Conservation (phyloP, 192 early-diverging fungal genomes). For the Entomortierella parvispora region DNA sequence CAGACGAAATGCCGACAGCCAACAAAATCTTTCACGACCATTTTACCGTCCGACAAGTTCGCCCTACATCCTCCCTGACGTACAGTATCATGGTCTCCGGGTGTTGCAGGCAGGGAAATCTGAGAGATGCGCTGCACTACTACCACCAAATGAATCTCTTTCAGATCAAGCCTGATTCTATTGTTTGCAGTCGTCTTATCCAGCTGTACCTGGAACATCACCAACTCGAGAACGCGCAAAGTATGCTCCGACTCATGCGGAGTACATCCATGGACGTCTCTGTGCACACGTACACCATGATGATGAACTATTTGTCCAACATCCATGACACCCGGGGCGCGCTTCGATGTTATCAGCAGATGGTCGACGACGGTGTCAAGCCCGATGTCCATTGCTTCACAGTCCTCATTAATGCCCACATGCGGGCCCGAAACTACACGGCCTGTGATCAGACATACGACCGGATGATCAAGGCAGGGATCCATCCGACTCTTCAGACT, state of each 20-base stretch:
- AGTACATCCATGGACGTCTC: constrained; percentile 17
- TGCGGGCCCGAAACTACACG: constrained; percentile 29
- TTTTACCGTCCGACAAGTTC: constrained; percentile 16
- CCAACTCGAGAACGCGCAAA: constrained; percentile 32
- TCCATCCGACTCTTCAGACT: constrained; percentile 21
- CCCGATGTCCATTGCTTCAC: constrained; percentile 44
- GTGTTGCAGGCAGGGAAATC: constrained; percentile 22
- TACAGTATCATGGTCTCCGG: constrained; percentile 48
- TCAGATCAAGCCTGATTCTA: constrained; percentile 25
- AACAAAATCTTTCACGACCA: constrained; percentile 45
- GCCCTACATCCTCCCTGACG: constrained; percentile 19
- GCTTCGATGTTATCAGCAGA: constrained; percentile 38
- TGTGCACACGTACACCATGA: constrained; percentile 47
- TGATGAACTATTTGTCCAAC: constrained; percentile 37
- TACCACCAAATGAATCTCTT: constrained; percentile 40
- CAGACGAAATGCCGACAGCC: constrained; percentile 13
- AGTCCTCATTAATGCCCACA: constrained; percentile 32
- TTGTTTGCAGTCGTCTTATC: constrained; percentile 31
- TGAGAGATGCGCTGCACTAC: constrained; percentile 32
- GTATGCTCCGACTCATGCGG: constrained; percentile 38
- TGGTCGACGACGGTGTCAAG: constrained; percentile 34
- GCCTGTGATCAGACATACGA: constrained; percentile 9
- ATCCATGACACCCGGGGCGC: constrained; percentile 15
- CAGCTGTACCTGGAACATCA: constrained; percentile 43
- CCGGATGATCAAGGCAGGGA: constrained; percentile 21